Evolutionary conservation across 257 asterid species (phyloP), one percentile per base, ranked within the genome.

Genomic region (Mitragyna speciosa): DNA sequence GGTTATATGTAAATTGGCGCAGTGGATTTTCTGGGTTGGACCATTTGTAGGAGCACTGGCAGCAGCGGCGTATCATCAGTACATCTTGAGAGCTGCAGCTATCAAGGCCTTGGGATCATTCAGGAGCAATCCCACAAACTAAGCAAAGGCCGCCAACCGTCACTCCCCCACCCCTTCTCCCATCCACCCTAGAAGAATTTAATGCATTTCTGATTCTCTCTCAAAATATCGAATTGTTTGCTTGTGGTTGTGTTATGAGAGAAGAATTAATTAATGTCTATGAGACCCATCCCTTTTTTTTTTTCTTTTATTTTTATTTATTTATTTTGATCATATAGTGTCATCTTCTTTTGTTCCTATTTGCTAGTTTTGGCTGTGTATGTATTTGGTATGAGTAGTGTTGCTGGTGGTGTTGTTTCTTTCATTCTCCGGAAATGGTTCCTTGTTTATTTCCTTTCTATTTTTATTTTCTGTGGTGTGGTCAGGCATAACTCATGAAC

Each of bases 11-110:
- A 54, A 39, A 68, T 24, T 2, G 22, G 74, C 12, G 86, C 93
- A 94, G 98, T 94, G 98, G 98, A 94, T 94, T 12, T 93, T 93
- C 88, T 93, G 97, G 98, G 97, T 94, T 45, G 97, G 98, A 22
- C 98, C 98, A 28, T 86, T 94, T 7, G 88, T 90, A 47, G 98
- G 98, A 77, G 98, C 98, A 12, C 20, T 86, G 77, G 90, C 89
- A 12, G 97, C 97, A 77, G 95, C 97, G 76, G 93, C 93, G 28
- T 93, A 93, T 84, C 97, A 91, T 84, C 95, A 91, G 87, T 93
- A 89, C 80, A 90, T 93, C 70, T 83, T 93, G 90, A 89, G 97
- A 79, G 97, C 97, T 12, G 94, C 92, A 45, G 97, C 94, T 6
- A 91, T 89, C 7, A 91, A 91, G 83, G 97, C 97, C 20, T 78